These are phyloP conservation scores for Nemania sp. DNA, from an alignment of 2,329 filamentous ascomycete genomes.

Conservation along the genomic window DNA sequence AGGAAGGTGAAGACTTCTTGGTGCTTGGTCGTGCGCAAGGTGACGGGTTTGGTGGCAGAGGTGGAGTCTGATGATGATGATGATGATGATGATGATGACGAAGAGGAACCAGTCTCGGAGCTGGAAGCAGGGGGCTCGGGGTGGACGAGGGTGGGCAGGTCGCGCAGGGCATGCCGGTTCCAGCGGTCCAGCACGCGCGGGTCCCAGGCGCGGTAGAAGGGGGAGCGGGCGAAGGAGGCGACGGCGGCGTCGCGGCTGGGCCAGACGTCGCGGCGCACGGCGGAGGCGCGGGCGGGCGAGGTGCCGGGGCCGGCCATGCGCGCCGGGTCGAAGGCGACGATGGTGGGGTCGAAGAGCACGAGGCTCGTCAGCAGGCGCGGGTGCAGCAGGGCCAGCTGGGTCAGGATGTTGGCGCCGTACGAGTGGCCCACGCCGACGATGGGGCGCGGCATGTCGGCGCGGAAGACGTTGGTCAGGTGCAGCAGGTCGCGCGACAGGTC, in stretches of 20 bases:
- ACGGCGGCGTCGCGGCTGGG: slow-evolving; percentile 72
- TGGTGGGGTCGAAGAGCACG: slow-evolving; percentile 83
- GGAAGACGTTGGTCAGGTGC: slow-evolving; percentile 83
- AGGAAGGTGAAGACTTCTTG: slow-evolving; percentile 84
- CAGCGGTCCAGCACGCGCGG: slow-evolving; percentile 75
- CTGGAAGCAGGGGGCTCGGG: slow-evolving; percentile 42
- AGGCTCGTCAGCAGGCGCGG: slow-evolving; percentile 78
- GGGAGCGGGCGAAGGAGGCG: slow-evolving; percentile 66
- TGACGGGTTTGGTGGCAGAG: slow-evolving; percentile 73
- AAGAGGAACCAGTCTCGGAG: too few species aligned
- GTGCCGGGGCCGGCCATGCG: slow-evolving; percentile 42
- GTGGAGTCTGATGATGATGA: slow-evolving; percentile 41
- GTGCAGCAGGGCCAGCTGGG: slow-evolving; percentile 74
- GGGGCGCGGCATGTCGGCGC: slow-evolving; percentile 77
- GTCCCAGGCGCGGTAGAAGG: slow-evolving; percentile 86
- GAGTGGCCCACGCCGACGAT: slow-evolving; percentile 87
- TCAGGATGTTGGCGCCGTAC: slow-evolving; percentile 78
- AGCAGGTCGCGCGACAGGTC: slow-evolving; percentile 85
- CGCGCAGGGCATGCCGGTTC: slow-evolving; percentile 75
- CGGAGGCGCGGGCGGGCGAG: slow-evolving; percentile 63
- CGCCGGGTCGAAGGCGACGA: slow-evolving; percentile 56
- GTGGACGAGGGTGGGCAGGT: slow-evolving; percentile 67
- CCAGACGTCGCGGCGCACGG: slow-evolving; percentile 79
- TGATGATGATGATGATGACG: too few species aligned
- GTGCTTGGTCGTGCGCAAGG: slow-evolving; percentile 80